Evolutionary conservation across 768 basidiomycete genomes (phyloP).

Genomic region (Suillus tomentosus): DNA sequence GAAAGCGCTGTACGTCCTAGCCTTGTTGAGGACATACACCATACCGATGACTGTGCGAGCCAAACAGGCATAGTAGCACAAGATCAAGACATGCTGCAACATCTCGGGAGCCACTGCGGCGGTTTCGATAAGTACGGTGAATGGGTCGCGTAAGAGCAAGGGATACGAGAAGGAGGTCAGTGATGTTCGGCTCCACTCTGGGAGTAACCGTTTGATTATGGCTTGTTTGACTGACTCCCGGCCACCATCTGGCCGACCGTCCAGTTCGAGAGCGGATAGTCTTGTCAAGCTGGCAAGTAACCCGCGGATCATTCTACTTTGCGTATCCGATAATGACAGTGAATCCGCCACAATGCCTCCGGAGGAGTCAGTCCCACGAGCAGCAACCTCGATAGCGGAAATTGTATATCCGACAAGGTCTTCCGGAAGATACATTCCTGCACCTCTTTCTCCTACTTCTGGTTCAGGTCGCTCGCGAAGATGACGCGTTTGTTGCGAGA

Average conservation of each 20-base stretch:
- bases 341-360: constrained; percentile 62
- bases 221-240: constrained; percentile 78
- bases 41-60: constrained; percentile 85
- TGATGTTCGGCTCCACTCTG: constrained; percentile 89
- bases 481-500: constrained; percentile 85
- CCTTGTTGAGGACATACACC: constrained; percentile 79
- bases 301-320: constrained; percentile 75
- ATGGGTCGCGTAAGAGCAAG: constrained; percentile 85
- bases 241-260: constrained; percentile 70
- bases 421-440: constrained; percentile 88
- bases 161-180: constrained; percentile 84
- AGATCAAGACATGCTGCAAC: constrained; percentile 82
- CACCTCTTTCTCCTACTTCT: constrained; percentile 72
- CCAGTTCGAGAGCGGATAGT: constrained; percentile 69
- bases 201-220: constrained; percentile 85
- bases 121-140: constrained; percentile 86
- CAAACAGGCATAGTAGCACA: constrained; percentile 89
- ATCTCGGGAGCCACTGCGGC: constrained; percentile 90
- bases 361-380: constrained; percentile 61
- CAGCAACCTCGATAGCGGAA: constrained; percentile 74
- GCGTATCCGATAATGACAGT: constrained; percentile 69
- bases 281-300: constrained; percentile 69
- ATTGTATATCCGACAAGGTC: constrained; percentile 91
- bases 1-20: constrained; percentile 52
- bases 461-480: constrained; percentile 77